Percentiles rank a stretch among this genome's conserved stretches.
phyloP scores from a whole-genome alignment of 768 basidiomycete species.

The Pluteus cervinus region DNA sequence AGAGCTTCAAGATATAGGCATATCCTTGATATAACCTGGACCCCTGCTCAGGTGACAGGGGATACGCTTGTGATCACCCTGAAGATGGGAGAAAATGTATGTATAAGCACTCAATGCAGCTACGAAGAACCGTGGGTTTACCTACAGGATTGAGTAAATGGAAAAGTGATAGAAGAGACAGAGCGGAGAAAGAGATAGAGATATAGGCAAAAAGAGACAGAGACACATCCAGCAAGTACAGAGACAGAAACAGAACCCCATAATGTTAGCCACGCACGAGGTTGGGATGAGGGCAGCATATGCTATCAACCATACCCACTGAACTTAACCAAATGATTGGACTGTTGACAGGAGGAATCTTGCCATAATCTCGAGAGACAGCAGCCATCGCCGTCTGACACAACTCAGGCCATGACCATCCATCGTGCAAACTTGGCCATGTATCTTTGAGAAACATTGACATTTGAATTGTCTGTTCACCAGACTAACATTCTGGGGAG shows the following conservation, averaged over 20 bases:
- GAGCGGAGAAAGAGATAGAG: constrained; percentile 13
- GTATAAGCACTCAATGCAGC: too few species aligned
- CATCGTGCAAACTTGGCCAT: constrained; percentile 15
- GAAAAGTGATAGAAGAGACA: constrained; percentile 15
- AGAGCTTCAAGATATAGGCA: too few species aligned
- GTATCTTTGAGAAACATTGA: constrained; percentile 45
- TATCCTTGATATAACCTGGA: too few species aligned
- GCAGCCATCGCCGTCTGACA: background rate
- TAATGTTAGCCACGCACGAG: background rate
- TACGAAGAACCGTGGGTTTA: too few species aligned
- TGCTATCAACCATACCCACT: too few species aligned
- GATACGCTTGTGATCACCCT: too few species aligned
- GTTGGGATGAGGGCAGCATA: too few species aligned
- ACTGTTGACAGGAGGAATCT: too few species aligned
- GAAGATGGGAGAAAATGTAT: too few species aligned
- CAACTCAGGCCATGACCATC: constrained; percentile 1
- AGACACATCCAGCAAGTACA: constrained; percentile 5
- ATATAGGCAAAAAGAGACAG: constrained; percentile 7
- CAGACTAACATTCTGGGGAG: constrained; percentile 47
- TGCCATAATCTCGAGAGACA: background rate
- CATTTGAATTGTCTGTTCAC: constrained; percentile 54
- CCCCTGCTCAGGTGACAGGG: too few species aligned
- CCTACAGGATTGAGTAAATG: constrained; percentile 13
- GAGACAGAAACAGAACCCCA: constrained; percentile 2
- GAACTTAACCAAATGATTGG: too few species aligned